Evolutionary conservation across 2,329 filamentous ascomycete genomes (phyloP), one percentile per base, ranked within the genome.

Genomic region (Trichocomaceae sp.): DNA sequence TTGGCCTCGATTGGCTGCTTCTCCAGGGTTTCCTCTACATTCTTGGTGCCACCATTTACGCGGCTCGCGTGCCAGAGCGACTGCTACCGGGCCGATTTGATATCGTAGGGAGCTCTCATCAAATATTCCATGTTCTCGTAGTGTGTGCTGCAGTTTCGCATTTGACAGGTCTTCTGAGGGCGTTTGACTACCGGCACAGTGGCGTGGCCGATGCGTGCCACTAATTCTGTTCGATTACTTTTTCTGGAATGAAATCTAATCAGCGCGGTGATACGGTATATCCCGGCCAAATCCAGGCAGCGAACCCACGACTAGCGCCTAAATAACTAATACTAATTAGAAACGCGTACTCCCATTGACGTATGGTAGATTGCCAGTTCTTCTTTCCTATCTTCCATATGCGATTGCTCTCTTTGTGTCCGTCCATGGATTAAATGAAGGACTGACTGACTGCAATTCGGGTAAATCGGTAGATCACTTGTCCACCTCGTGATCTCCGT

Each of bases 71-170:
- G 72, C 93, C 93, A 0, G 93, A 99, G 74, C 80, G 89, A 57
- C 83, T 80, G 64, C 81, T 76, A 45, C 93, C 92, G 0, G 88
- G 90, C 1, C 77, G 71, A 7, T 96, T 92, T 66, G 93, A 99
- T 72, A 88, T 96, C 50, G 88, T 88, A 82, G 92, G 93, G 37
- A 90, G 85, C 67, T 96, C 90, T 19, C 93, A 99, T 72, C 93
- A 99, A 74, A 87, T 99, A 60, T 99, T 99, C 70, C 93, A 99
- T 74, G 76, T 95, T 39, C 80, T 93, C 60, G 91, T 99, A 26
- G 77, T 97, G 15, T 71, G 90, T 58, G 93, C 93, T 0, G 92
- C 90, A 0, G 80, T 82, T 1, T 82, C 86, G 22, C 93, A 99
- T 75, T 76, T 97, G 57, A 84, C 84, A 51, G 91, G 88, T 48